Evolutionary conservation across 441 rosid genomes (phyloP).

Genomic region (Euphorbia celastroides): DNA sequence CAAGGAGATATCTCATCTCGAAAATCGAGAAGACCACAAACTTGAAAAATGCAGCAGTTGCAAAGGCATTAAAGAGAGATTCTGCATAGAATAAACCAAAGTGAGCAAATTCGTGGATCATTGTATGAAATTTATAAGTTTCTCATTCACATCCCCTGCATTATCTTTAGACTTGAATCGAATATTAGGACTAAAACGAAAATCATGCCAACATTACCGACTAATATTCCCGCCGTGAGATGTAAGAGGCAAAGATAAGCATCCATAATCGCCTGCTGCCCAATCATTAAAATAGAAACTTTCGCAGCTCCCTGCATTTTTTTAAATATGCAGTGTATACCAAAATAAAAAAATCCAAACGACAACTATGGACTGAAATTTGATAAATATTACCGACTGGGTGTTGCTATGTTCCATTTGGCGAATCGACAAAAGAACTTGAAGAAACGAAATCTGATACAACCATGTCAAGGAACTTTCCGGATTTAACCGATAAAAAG

Average conservation of each 20-base stretch:
- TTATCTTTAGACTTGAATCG: neutral
- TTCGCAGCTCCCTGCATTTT: constrained; percentile 84
- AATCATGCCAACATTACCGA: constrained; percentile 48
- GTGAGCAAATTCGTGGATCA: constrained; percentile 10
- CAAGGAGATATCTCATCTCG: constrained; percentile 98
- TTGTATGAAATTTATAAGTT: neutral
- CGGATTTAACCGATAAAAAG: constrained; percentile 15
- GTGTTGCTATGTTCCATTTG: constrained; percentile 99
- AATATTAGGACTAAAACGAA: neutral
- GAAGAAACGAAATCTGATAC: constrained; percentile 83
- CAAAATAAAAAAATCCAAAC: neutral
- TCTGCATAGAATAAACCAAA: constrained; percentile 45
- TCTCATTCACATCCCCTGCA: neutral
- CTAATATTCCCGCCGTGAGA: constrained; percentile 93
- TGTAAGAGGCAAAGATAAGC: constrained; percentile 96
- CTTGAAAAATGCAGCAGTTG: constrained; percentile 98
- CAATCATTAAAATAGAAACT: constrained; percentile 89
- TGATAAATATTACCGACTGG: constrained; percentile 78
- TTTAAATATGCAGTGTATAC: constrained; percentile 13
- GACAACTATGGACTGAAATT: neutral
- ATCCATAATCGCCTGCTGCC: constrained; percentile 98
- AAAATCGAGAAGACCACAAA: constrained; percentile 95
- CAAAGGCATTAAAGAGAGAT: constrained; percentile 95
- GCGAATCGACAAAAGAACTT: constrained; percentile 85
- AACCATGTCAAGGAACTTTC: constrained; percentile 51